Conservation (phyloP, 495 filamentous ascomycete genomes). For the Penicillium coffeae region DNA sequence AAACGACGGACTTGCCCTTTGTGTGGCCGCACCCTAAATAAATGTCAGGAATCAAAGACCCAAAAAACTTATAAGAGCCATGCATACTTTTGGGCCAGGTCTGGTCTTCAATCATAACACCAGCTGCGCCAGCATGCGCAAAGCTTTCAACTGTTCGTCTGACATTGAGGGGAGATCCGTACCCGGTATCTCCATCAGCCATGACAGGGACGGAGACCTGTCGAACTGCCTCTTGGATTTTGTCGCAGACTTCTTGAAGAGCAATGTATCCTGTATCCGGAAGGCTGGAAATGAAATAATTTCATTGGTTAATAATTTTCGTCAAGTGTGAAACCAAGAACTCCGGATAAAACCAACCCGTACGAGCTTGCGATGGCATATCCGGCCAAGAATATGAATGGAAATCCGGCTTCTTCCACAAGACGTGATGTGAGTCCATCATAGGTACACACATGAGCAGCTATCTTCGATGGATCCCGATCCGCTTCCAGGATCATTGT, state of each 20-base stretch:
- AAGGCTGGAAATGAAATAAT: too few relatives aligned
- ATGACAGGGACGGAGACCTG: conserved; percentile 34
- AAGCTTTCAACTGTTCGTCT: conserved; percentile 37
- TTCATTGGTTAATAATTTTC: too few relatives aligned
- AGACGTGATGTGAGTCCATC: conserved; percentile 39
- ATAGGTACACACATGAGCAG: conserved; percentile 34
- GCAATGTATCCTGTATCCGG: conserved; percentile 45
- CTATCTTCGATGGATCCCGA: conserved; percentile 31
- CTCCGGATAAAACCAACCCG: too few relatives aligned
- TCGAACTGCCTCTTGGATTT: conserved; percentile 33
- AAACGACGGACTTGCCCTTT: conserved; percentile 40
- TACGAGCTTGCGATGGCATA: conserved; percentile 31
- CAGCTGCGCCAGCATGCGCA: conserved; percentile 33
- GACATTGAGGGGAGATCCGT: conserved; percentile 42
- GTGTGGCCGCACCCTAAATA: conserved; percentile 39
- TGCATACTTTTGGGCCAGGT: conserved; percentile 33
- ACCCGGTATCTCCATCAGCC: conserved; percentile 41
- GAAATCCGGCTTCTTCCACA: conserved; percentile 39
- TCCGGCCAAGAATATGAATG: conserved; percentile 35
- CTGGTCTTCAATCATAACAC: conserved; percentile 43
- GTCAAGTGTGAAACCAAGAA: too few relatives aligned
- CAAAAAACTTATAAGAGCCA: background rate
- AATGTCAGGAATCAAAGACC: background rate
- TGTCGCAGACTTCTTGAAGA: conserved; percentile 40
- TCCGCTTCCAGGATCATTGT: conserved; percentile 35